Evolutionary conservation across 768 basidiomycete species (phyloP).

Genomic region (Tubosaeta sp.): DNA sequence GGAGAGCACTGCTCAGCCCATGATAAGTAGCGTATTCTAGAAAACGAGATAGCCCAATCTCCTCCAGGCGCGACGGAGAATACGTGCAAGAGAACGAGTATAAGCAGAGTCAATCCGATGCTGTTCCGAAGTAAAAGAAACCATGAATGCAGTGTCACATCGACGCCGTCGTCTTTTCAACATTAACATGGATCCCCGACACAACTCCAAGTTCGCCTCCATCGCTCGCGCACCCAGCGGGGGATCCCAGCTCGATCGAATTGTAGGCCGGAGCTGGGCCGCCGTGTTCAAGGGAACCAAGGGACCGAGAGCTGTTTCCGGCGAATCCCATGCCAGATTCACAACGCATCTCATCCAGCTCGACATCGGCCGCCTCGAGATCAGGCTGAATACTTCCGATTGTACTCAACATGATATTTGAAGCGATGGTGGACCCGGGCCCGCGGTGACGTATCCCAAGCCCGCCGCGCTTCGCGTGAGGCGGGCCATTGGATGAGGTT

Average conservation of each 20-base stretch:
- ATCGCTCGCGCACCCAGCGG: slow-evolving; percentile 14
- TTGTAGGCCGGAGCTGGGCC: slow-evolving; percentile 52
- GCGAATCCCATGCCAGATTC: slow-evolving; percentile 52
- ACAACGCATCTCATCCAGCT: slow-evolving; percentile 51
- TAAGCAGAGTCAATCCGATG: slow-evolving; percentile 26
- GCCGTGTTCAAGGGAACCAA: slow-evolving; percentile 27
- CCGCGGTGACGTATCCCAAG: slow-evolving; percentile 49
- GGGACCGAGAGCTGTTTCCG: slow-evolving; percentile 36
- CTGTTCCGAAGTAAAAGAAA: slow-evolving; percentile 20
- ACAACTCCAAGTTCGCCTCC: slow-evolving; percentile 18
- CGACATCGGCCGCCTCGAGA: slow-evolving; percentile 49
- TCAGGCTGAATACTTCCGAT: slow-evolving; percentile 56
- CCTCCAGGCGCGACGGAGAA: slow-evolving; percentile 8
- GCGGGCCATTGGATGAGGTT: slow-evolving; percentile 20
- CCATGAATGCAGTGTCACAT: slow-evolving; percentile 30
- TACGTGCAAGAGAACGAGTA: slow-evolving; percentile 20
- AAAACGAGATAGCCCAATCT: slow-evolving; percentile 11
- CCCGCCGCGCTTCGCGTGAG: slow-evolving; percentile 26
- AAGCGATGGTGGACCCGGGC: slow-evolving; percentile 50
- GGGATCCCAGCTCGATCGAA: slow-evolving; percentile 38
- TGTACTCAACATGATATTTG: slow-evolving; percentile 61
- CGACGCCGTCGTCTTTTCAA: slow-evolving; percentile 55
- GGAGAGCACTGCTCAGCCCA: slow-evolving; percentile 14
- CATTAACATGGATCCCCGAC: slow-evolving; percentile 53
- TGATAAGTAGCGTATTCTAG: slow-evolving; percentile 18